Conservation (phyloP, 1,284 basidiomycete genomes). For the Farysia itapuensis region DNA sequence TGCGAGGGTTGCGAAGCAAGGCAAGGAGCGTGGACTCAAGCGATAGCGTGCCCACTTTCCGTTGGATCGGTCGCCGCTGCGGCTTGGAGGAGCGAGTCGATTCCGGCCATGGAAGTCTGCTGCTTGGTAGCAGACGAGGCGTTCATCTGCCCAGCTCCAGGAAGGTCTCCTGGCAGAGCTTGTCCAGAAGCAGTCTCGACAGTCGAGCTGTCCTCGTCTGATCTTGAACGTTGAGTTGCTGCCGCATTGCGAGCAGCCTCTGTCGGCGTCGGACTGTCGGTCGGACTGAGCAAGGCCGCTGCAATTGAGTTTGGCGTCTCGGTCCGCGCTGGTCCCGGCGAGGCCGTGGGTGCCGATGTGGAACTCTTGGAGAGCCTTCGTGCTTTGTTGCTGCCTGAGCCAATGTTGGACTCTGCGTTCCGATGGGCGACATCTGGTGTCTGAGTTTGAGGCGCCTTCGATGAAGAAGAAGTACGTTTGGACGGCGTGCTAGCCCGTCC, state of each 20-base stretch:
- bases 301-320: constrained; percentile 14
- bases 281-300: constrained; percentile 22
- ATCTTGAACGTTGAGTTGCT: constrained; percentile 4
- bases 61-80: constrained; percentile 15
- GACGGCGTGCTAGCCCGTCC: neutral
- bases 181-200: constrained; percentile 26
- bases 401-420: neutral
- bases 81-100: constrained; percentile 26
- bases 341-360: neutral
- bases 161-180: constrained; percentile 15
- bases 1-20: too few relatives aligned
- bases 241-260: constrained; percentile 9
- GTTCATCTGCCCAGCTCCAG: constrained; percentile 29
- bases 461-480: neutral
- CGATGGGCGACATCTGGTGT: too few relatives aligned
- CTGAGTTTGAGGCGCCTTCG: neutral
- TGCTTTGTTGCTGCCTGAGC: neutral
- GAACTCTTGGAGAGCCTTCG: neutral
- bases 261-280: constrained; percentile 22
- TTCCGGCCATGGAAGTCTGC: constrained; percentile 22
- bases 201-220: constrained; percentile 3
- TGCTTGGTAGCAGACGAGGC: constrained; percentile 28
- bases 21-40: too few relatives aligned
- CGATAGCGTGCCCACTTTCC: constrained; percentile 19
- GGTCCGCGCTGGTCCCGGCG: neutral